Conservation (phyloP, 306 rosid species). For the Quercus bicolor region DNA sequence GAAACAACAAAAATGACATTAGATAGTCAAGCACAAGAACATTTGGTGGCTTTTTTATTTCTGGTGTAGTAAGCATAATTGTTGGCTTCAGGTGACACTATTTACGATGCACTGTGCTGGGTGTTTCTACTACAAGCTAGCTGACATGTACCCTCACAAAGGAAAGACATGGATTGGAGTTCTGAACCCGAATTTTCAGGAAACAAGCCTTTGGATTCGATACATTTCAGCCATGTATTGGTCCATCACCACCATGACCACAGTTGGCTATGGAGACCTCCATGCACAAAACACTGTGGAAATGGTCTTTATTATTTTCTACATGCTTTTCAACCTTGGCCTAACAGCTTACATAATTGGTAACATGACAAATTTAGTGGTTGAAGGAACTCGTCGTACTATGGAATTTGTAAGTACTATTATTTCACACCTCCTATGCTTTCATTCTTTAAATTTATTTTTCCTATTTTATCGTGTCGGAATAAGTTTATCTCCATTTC, state of each 20-base stretch:
- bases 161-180: slow-evolving; percentile 92
- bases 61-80: not conserved
- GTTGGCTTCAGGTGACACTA: slow-evolving; percentile 60
- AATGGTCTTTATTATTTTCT: slow-evolving; percentile 81
- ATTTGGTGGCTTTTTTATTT: no score
- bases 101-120: slow-evolving; percentile 77
- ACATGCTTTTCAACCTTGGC: slow-evolving; percentile 94
- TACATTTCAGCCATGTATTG: slow-evolving; percentile 82
- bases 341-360: slow-evolving; percentile 95
- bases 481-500: no score
- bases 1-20: no score
- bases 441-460: not conserved
- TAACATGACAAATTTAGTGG: slow-evolving; percentile 94
- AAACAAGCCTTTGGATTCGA: slow-evolving; percentile 60
- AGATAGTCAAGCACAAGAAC: no score
- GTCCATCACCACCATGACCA: slow-evolving; percentile 93
- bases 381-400: slow-evolving; percentile 91
- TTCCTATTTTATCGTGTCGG: not conserved
- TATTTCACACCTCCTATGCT: not conserved
- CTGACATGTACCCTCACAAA: slow-evolving; percentile 60
- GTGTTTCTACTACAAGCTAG: slow-evolving; percentile 78
- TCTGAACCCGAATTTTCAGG: slow-evolving; percentile 56
- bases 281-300: slow-evolving; percentile 81
- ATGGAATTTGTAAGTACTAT: slow-evolving; percentile 78
- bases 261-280: slow-evolving; percentile 94